Evolutionary conservation across 75 land plant species (phyloP).

Genomic region (Cunninghamia lanceolata): DNA sequence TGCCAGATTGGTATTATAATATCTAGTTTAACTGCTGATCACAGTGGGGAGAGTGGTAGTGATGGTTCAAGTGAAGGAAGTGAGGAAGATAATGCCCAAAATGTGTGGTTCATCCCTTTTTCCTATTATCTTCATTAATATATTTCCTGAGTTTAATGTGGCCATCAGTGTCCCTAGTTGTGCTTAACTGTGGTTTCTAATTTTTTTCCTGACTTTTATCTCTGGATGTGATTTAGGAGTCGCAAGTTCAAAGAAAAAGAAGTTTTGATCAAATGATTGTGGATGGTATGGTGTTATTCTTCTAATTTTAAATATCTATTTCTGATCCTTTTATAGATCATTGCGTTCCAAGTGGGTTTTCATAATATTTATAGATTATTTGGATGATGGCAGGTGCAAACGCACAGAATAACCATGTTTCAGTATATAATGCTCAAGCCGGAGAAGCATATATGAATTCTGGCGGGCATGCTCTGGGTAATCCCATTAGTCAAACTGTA

Average conservation of each 20-base stretch:
- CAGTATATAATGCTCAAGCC: slow-evolving; percentile 16
- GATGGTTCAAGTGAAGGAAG: slow-evolving; percentile 82
- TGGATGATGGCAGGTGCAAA: slow-evolving; percentile 29
- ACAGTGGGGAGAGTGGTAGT: slow-evolving; percentile 76
- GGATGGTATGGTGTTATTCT: slow-evolving; percentile 43
- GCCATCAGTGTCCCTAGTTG: background rate
- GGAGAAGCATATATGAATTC: slow-evolving; percentile 12
- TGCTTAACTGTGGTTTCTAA: background rate
- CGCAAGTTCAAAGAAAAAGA: slow-evolving; percentile 40
- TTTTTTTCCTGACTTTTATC: background rate
- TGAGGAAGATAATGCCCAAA: slow-evolving; percentile 52
- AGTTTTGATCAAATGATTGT: slow-evolving; percentile 74
- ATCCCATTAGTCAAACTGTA: slow-evolving; percentile 11
- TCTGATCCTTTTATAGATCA: background rate
- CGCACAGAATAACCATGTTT: slow-evolving; percentile 25
- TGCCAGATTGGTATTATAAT: background rate
- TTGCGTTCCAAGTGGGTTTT: background rate
- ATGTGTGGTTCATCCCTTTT: slow-evolving; percentile 18
- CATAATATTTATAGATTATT: slow-evolving; percentile 2
- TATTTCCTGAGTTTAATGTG: background rate
- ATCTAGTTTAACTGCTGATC: slow-evolving; percentile 5
- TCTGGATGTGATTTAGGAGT: slow-evolving; percentile 18
- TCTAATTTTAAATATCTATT: background rate
- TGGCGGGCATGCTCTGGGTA: slow-evolving; percentile 10
- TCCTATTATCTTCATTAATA: background rate